Conservation (phyloP, 495 filamentous ascomycete species). For the Rostrohypoxylon terebratum region DNA sequence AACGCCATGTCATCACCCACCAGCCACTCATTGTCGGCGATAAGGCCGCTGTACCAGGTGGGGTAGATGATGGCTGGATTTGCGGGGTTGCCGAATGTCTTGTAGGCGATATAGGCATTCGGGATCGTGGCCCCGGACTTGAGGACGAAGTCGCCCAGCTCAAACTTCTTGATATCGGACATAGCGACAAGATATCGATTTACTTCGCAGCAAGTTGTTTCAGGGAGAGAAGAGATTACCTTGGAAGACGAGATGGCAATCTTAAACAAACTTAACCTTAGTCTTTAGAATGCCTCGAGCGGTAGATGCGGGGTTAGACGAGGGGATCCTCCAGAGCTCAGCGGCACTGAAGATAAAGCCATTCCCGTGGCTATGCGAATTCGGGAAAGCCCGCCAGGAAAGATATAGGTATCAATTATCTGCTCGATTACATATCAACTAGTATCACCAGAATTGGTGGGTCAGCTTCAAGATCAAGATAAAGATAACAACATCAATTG, state of each 20-base stretch:
- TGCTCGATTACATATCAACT: not conserved
- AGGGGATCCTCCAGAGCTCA: not conserved
- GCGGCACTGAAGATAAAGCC: not conserved
- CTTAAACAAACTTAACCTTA: not conserved
- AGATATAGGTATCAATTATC: not conserved
- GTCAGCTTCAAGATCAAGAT: not conserved
- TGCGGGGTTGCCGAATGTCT: not conserved
- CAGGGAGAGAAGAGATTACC: not conserved
- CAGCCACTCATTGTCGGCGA: not conserved
- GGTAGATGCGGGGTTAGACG: not conserved
- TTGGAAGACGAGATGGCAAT: not conserved
- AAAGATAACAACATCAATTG: not conserved
- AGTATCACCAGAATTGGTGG: not conserved
- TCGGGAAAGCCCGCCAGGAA: not conserved
- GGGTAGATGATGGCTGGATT: not conserved
- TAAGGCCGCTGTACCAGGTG: not conserved
- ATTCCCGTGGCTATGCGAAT: not conserved
- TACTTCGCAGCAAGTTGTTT: not conserved
- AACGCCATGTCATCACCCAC: not conserved
- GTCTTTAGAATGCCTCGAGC: not conserved
- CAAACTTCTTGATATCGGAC: not conserved
- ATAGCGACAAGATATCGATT: not conserved
- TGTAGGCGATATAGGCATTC: not conserved
- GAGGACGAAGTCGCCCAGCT: not conserved
- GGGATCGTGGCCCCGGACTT: not conserved